A percentile compares a stretch with the other conserved stretches of the same genome.
phyloP scores from a whole-genome alignment of 306 rosid genomes.

The Prunus salicina region DNA sequence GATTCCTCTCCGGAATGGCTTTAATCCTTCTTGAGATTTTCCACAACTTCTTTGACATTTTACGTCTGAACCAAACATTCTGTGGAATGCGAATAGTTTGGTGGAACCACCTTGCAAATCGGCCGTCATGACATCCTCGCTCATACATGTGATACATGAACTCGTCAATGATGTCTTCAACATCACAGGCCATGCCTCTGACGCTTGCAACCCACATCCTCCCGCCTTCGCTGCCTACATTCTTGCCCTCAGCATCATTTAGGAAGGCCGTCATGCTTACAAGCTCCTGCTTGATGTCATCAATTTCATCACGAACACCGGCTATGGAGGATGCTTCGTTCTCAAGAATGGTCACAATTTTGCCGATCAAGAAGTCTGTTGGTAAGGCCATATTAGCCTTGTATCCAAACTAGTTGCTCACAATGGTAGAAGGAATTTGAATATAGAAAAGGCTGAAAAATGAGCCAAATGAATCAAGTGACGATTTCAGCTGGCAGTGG shows the following conservation, averaged over 20 bases:
- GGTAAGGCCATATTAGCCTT: neutral
- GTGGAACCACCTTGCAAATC: neutral
- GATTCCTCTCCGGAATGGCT: neutral
- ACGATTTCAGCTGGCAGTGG: too few species aligned
- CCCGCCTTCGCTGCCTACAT: neutral
- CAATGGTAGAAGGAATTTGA: too few species aligned
- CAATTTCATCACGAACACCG: too few species aligned
- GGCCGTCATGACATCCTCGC: neutral
- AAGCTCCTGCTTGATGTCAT: too few species aligned
- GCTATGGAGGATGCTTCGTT: too few species aligned
- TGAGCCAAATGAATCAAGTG: too few species aligned
- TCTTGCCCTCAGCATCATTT: neutral
- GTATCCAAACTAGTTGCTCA: too few species aligned
- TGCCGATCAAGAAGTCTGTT: neutral
- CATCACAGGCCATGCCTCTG: neutral
- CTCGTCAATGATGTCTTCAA: conserved; percentile 18
- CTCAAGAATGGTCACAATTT: too few species aligned
- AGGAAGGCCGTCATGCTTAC: conserved; percentile 12
- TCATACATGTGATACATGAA: conserved; percentile 3
- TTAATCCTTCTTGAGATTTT: neutral
- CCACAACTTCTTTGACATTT: neutral
- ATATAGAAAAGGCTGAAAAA: too few species aligned
- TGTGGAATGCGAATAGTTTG: neutral
- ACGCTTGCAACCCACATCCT: neutral
- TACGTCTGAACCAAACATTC: neutral